Percentiles rank a stretch among this genome's conserved stretches.
Evolutionary conservation across 768 basidiomycete species (phyloP).

Genomic region (Boletus pseudo-olivaceus): DNA sequence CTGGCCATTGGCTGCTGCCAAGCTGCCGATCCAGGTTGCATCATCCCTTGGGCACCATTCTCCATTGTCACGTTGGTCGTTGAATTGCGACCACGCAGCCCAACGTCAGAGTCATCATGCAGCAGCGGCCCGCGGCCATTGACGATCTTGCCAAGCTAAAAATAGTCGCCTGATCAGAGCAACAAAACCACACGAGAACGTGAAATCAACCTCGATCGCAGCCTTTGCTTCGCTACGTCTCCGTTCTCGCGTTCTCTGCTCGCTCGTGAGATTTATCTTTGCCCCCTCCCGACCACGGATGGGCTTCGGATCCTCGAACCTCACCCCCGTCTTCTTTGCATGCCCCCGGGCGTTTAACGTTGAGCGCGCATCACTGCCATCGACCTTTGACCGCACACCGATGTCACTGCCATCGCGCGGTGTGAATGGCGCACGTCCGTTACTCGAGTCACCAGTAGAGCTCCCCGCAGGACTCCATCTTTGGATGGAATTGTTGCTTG

Average conservation of each 20-base stretch:
- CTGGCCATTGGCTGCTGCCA: constrained; percentile 29
- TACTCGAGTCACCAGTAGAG: constrained; percentile 83
- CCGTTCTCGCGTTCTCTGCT: constrained; percentile 65
- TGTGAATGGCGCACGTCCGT: constrained; percentile 71
- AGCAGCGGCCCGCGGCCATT: constrained; percentile 69
- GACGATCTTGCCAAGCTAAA: constrained; percentile 81
- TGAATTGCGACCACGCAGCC: constrained; percentile 8
- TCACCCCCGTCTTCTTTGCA: constrained; percentile 59
- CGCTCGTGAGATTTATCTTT: constrained; percentile 32
- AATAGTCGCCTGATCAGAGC: constrained; percentile 2
- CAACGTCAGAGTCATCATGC: constrained; percentile 44
- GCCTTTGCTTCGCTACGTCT: constrained; percentile 80
- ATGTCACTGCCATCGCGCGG: constrained; percentile 76
- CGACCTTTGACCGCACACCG: constrained; percentile 19
- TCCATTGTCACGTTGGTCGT: constrained; percentile 39
- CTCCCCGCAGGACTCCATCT: constrained; percentile 71
- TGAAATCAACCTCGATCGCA: constrained; percentile 67
- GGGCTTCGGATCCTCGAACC: constrained; percentile 55
- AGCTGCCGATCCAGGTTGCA: constrained; percentile 20
- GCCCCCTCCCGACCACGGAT: constrained; percentile 30
- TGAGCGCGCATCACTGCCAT: constrained; percentile 21
- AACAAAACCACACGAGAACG: not conserved
- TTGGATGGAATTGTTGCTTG: constrained; percentile 31
- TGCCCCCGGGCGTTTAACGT: constrained; percentile 34
- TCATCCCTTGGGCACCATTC: constrained; percentile 21